phyloP scores from a whole-genome alignment of 2,329 filamentous ascomycete species.

The Gaeumannomyces tritici region DNA sequence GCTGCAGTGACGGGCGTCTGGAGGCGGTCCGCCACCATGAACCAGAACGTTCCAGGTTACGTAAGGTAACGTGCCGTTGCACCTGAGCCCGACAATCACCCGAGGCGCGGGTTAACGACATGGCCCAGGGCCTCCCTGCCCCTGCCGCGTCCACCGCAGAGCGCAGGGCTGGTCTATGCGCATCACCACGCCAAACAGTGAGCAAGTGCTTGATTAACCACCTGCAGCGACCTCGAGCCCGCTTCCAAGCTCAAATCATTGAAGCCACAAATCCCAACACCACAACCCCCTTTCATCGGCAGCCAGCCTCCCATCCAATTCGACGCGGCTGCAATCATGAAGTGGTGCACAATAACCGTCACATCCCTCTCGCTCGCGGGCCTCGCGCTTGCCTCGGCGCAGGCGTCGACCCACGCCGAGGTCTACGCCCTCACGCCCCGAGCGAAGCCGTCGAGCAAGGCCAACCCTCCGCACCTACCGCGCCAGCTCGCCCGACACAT shows the following conservation, averaged over 20 bases:
- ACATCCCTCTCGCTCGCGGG: slow-evolving; percentile 4
- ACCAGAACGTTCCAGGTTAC: neutral
- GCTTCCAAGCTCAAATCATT: neutral
- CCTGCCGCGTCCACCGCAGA: neutral
- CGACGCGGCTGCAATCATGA: neutral
- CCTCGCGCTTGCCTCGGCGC: neutral
- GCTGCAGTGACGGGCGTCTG: neutral
- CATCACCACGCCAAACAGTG: neutral
- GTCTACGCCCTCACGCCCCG: neutral
- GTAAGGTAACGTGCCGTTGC: neutral
- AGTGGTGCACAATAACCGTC: slow-evolving; percentile 1
- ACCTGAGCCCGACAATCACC: neutral
- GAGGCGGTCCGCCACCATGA: neutral
- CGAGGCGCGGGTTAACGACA: neutral
- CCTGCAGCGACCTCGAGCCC: too few relatives aligned
- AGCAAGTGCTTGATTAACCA: neutral
- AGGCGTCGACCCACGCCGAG: neutral
- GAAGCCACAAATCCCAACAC: neutral
- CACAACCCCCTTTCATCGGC: neutral
- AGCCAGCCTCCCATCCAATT: neutral
- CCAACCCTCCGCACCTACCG: slow-evolving; percentile 32
- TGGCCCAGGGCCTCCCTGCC: neutral
- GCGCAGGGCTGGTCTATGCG: neutral
- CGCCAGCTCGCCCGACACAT: slow-evolving; percentile 48
- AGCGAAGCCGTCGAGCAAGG: slow-evolving; percentile 10